Conservation (phyloP, 805 yeast genomes). For the Candida maris region DNA sequence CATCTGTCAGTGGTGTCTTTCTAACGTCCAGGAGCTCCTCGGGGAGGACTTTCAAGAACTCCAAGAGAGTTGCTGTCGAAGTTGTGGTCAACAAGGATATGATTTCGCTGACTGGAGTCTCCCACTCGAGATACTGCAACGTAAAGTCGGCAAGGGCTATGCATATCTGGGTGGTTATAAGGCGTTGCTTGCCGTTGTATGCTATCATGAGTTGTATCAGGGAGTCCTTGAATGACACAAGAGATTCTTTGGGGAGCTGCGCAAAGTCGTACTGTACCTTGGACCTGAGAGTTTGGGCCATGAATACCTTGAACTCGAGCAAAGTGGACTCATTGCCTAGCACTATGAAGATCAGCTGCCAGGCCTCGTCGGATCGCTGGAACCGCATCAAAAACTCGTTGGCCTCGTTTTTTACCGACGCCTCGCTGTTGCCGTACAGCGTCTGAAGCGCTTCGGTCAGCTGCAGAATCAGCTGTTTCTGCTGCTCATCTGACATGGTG, state of each 20-base stretch:
- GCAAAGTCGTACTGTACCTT: slow-evolving; percentile 79
- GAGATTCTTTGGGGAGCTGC: slow-evolving; percentile 64
- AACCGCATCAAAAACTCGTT: slow-evolving; percentile 66
- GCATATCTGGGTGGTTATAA: slow-evolving; percentile 79
- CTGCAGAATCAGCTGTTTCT: slow-evolving; percentile 16
- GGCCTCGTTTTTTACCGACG: slow-evolving; percentile 41
- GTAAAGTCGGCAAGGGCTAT: slow-evolving; percentile 80
- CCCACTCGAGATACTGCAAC: slow-evolving; percentile 74
- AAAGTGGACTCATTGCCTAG: slow-evolving; percentile 34
- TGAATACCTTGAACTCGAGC: slow-evolving; percentile 69
- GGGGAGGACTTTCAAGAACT: slow-evolving; percentile 82
- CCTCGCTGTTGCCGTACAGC: slow-evolving; percentile 35
- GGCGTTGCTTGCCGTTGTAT: slow-evolving; percentile 44
- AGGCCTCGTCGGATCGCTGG: slow-evolving; percentile 79
- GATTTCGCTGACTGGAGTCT: slow-evolving; percentile 64
- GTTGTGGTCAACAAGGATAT: slow-evolving; percentile 45
- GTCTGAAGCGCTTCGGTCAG: slow-evolving; percentile 45
- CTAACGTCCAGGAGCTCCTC: slow-evolving; percentile 83
- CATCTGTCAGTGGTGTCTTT: slow-evolving; percentile 74
- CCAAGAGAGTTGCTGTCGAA: slow-evolving; percentile 52
- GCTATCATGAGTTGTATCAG: slow-evolving; percentile 53
- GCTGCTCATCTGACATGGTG: slow-evolving; percentile 1
- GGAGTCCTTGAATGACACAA: slow-evolving; percentile 62
- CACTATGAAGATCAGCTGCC: slow-evolving; percentile 65
- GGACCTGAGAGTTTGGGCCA: slow-evolving; percentile 86